Base-by-base conservation (phyloP, 2,329 filamentous ascomycete species). In the Keithomyces neogunnii region DNA sequence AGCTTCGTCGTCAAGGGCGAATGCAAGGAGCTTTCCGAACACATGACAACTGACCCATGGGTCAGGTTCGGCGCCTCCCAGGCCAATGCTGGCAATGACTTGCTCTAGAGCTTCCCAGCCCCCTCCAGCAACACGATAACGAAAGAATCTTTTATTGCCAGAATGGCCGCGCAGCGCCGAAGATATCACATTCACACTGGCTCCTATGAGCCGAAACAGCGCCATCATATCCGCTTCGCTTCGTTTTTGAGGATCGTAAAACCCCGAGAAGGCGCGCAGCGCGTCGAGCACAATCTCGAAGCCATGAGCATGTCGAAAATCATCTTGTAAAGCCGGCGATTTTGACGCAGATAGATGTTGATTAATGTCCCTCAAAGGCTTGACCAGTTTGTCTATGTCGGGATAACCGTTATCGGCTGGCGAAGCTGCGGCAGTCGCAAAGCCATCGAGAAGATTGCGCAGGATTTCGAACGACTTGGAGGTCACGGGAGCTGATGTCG, bases 91-190 rank as follows among this genome's bases (percentile, higher is more conserved):
- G 55, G 79, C 80, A 70, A 91, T 78, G 5, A 80, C 81, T 62
- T 88, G 81, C 62, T 93, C 85, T 50, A 96, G 66, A 6, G 83
- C 80, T 56, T 83, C 77, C 85, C 89, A 95, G 3, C 92, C 90
- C 51, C 85, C 87, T 28, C 81, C 84, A 53, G 88, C 80, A 32
- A 95, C 82, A 57, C 82, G 78, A 58, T 83, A 84, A 53, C 82
- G 80, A 65, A 97, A 97, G 71, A 92, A 96, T 59, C 88, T 82
- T 62, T 85, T 81, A 69, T 97, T 99, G 26, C 91, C 92, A 45
- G 85, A 77, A 66, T 97, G 90, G 45, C 83, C 82, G 50, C 82
- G 80, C 57, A 99, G 78, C 11, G 84, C 83, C 46, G 86, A 85
- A 1, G 87, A 85, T 31, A 97, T 71, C 11, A 93, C 81, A 33